Conservation (phyloP, 371 early-diverging fungal genomes). For the Gilbertella persicaria region DNA sequence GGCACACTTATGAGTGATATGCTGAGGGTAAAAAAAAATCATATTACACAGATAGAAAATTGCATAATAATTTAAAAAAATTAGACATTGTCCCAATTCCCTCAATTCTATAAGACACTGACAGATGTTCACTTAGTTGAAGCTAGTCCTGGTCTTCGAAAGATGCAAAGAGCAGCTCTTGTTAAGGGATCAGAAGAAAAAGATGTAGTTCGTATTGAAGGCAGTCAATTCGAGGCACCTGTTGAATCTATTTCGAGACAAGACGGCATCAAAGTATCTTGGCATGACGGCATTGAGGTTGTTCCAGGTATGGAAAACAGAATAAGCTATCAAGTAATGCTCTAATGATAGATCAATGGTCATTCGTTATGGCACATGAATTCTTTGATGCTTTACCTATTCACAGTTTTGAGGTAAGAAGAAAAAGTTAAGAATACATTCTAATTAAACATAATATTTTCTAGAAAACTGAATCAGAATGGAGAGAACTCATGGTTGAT, state of each 20-base stretch:
- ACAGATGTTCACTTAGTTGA: conserved; percentile 80
- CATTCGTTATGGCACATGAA: conserved; percentile 87
- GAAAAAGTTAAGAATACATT: not conserved
- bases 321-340: not conserved
- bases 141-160: conserved; percentile 77
- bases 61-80: not conserved
- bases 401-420: conserved; percentile 75
- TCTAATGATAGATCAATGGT: conserved; percentile 45
- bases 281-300: conserved; percentile 76
- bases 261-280: conserved; percentile 62
- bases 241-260: conserved; percentile 35
- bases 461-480: conserved; percentile 73
- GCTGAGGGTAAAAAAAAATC: conserved; percentile 64
- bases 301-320: conserved; percentile 49
- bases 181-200: conserved; percentile 43
- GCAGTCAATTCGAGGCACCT: conserved; percentile 29
- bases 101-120: conserved; percentile 64
- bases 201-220: conserved; percentile 32
- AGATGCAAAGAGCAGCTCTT: conserved; percentile 65
- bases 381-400: conserved; percentile 97
- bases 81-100: conserved; percentile 66
- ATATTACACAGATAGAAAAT: not conserved
- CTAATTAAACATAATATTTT: too few relatives aligned
- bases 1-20: conserved; percentile 95
- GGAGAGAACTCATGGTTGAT: conserved; percentile 91